Percentiles rank a stretch among this genome's conserved stretches.
phyloP scores from a whole-genome alignment of 2,329 filamentous ascomycete species.

The Sarocladium kiliense region DNA sequence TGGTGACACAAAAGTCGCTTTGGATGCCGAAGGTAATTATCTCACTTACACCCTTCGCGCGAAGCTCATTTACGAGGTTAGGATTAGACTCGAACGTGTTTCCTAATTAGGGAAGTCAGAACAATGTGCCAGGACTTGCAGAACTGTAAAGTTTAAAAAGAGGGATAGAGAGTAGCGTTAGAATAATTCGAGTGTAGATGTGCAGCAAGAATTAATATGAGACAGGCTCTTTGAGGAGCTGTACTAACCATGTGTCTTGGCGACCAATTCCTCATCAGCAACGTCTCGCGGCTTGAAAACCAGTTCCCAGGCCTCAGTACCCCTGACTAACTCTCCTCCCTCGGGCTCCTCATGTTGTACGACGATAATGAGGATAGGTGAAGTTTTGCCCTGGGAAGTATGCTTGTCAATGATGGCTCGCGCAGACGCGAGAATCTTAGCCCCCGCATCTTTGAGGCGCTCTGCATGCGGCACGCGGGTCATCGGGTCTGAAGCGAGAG shows the following conservation, averaged over 20 bases:
- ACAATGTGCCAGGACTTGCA: not conserved
- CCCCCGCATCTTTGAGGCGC: not conserved
- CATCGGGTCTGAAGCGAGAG: not conserved
- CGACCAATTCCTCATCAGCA: not conserved
- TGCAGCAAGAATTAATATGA: too few species aligned
- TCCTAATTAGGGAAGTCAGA: not conserved
- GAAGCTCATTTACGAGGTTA: not conserved
- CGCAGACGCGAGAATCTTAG: not conserved
- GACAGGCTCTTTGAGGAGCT: too few species aligned
- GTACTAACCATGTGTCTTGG: not conserved
- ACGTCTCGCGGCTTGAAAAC: not conserved
- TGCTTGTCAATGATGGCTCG: not conserved
- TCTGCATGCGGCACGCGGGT: not conserved
- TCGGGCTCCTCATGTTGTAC: not conserved
- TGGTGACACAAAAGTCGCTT: not conserved
- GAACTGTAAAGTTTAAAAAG: not conserved
- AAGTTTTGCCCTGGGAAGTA: not conserved
- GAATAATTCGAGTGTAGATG: not conserved
- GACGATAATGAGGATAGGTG: not conserved
- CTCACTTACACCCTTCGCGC: not conserved
- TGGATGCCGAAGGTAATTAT: not conserved
- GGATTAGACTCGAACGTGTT: not conserved
- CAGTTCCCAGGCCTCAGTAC: not conserved
- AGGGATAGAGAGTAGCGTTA: not conserved
- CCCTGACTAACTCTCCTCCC: slow-evolving; percentile 1